Percentiles rank a stretch among this genome's conserved stretches.
Evolutionary conservation across 352 stramenopile species (phyloP).

Genomic region (Halophytophthora polymorphica): DNA sequence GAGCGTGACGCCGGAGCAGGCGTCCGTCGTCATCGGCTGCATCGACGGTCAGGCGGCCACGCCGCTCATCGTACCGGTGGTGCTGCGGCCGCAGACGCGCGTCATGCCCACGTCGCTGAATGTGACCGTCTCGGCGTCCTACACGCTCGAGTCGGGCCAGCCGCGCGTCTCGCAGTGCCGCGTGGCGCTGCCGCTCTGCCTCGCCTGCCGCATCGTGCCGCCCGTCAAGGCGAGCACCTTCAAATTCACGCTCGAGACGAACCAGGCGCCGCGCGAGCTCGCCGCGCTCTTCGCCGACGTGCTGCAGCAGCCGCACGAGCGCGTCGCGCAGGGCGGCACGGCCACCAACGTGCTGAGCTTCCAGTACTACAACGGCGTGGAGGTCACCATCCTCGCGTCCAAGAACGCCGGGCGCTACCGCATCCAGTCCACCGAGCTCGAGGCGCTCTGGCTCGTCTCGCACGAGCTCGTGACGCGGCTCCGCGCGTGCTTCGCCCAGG

Average conservation of each 20-base stretch:
- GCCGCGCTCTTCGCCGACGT: conserved; percentile 84
- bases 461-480: conserved; percentile 75
- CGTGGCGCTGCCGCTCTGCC: conserved; percentile 71
- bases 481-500: conserved; percentile 32
- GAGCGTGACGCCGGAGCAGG: conserved; percentile 59
- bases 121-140: conserved; percentile 62
- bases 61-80: conserved; percentile 59
- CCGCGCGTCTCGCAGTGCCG: conserved; percentile 60
- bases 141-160: conserved; percentile 68
- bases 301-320: conserved; percentile 76
- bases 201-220: conserved; percentile 66
- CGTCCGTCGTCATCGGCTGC: conserved; percentile 63
- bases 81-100: conserved; percentile 39
- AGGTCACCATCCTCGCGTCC: conserved; percentile 87
- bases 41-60: conserved; percentile 67
- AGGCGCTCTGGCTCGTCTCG: conserved; percentile 76
- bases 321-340: conserved; percentile 55
- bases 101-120: conserved; percentile 70
- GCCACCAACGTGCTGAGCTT: conserved; percentile 84
- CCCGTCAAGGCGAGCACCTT: conserved; percentile 78
- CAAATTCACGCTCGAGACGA: conserved; percentile 89
- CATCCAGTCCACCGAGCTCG: conserved; percentile 83
- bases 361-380: conserved; percentile 85
- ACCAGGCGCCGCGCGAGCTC: conserved; percentile 73
- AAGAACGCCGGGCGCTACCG: conserved; percentile 87